Percentiles rank a stretch among this genome's conserved stretches.
Conservation (phyloP, 2,329 filamentous ascomycete species). For the Pezicula carpinea region DNA sequence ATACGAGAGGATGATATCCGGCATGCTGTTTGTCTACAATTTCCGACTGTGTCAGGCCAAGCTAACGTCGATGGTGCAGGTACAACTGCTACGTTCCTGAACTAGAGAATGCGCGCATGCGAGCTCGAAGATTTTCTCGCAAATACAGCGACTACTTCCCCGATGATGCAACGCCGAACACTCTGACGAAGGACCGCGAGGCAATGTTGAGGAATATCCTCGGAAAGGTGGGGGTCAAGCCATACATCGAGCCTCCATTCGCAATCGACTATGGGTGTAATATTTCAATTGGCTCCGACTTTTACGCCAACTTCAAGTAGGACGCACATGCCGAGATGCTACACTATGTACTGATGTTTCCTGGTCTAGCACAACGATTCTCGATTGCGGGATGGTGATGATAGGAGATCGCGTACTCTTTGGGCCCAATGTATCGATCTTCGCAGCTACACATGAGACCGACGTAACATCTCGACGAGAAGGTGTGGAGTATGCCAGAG, state of each 20-base stretch:
- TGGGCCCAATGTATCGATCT: constrained; percentile 67
- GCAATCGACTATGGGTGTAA: constrained; percentile 63
- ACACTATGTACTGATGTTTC: neutral
- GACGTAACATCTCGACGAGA: constrained; percentile 48
- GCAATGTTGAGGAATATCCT: constrained; percentile 45
- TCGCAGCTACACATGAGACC: constrained; percentile 65
- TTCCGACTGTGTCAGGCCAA: neutral
- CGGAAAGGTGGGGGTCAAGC: constrained; percentile 43
- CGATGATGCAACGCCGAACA: constrained; percentile 36
- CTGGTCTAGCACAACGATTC: constrained; percentile 31
- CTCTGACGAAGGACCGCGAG: constrained; percentile 34
- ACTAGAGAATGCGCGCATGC: neutral
- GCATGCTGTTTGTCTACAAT: constrained; percentile 19
- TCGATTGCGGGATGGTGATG: constrained; percentile 66
- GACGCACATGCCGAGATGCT: constrained; percentile 13
- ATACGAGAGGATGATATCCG: constrained; percentile 61
- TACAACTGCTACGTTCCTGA: neutral
- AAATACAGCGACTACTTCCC: constrained; percentile 3
- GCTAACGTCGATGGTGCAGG: neutral
- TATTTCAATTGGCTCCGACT: constrained; percentile 52
- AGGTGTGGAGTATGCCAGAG: constrained; percentile 39
- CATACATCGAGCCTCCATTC: constrained; percentile 56
- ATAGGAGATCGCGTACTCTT: constrained; percentile 33
- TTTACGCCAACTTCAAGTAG: constrained; percentile 58
- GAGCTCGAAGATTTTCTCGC: neutral